These are phyloP conservation scores for Lasiosphaeris hirsuta DNA, from an alignment of 495 filamentous ascomycete species.

Conservation along the genomic window DNA sequence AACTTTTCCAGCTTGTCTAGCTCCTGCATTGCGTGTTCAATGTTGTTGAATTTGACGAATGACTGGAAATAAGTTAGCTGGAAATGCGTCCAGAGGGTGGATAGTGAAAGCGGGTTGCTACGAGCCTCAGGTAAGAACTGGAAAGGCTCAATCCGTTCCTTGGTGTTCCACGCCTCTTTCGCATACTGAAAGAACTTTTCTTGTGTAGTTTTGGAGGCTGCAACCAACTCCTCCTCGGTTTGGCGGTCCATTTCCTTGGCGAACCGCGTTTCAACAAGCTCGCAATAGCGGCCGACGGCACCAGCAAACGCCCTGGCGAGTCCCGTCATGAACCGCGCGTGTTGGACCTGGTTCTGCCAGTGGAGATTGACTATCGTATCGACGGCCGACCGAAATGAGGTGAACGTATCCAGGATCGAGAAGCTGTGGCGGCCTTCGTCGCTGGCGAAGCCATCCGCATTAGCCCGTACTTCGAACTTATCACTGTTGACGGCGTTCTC, in stretches of 20 bases:
- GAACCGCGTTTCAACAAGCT: constrained; percentile 83
- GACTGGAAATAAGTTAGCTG: constrained; percentile 54
- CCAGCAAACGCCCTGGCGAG: constrained; percentile 80
- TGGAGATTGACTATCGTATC: constrained; percentile 81
- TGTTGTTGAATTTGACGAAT: constrained; percentile 95
- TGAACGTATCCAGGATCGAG: constrained; percentile 90
- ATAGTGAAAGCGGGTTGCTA: neutral
- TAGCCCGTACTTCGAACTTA: constrained; percentile 64
- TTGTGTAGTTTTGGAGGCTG: constrained; percentile 73
- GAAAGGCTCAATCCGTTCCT: constrained; percentile 94
- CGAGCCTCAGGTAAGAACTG: constrained; percentile 92
- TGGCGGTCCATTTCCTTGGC: constrained; percentile 88
- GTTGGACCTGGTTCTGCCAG: constrained; percentile 90
- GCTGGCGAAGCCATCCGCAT: constrained; percentile 56
- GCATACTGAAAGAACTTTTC: constrained; percentile 89
- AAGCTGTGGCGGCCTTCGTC: constrained; percentile 90
- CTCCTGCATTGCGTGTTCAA: constrained; percentile 87
- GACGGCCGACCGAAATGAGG: constrained; percentile 84
- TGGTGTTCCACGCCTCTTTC: constrained; percentile 90
- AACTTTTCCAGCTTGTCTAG: constrained; percentile 85
- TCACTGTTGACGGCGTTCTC: constrained; percentile 89
- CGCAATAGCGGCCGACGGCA: constrained; percentile 86
- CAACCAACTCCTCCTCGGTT: constrained; percentile 81
- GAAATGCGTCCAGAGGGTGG: neutral
- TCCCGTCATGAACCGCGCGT: constrained; percentile 97